A percentile compares a stretch with the other conserved stretches of the same genome.
These are phyloP conservation scores for Porphyrellus cyaneotinctus DNA, from an alignment of 768 basidiomycete genomes.

Conservation along the genomic window DNA sequence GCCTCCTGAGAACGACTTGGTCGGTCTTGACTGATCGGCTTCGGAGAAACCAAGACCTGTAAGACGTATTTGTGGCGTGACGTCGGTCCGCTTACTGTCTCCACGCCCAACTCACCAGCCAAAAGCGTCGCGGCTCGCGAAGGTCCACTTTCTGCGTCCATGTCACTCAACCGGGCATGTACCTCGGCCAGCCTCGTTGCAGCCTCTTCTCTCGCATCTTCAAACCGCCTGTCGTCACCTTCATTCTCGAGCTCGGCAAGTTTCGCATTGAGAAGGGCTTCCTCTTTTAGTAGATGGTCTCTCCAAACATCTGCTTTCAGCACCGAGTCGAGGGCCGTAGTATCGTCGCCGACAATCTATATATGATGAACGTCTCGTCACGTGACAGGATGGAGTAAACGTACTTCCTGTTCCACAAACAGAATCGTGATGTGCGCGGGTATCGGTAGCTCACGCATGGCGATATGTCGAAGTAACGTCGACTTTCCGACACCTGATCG, in stretches of 20 bases:
- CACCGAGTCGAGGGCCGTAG: slow-evolving; percentile 86
- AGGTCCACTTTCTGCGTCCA: slow-evolving; percentile 98
- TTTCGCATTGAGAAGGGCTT: slow-evolving; percentile 66
- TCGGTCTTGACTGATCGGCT: slow-evolving; percentile 77
- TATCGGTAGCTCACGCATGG: slow-evolving; percentile 91
- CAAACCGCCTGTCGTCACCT: slow-evolving; percentile 74
- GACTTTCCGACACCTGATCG: slow-evolving; percentile 87
- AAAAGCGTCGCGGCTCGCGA: slow-evolving; percentile 85
- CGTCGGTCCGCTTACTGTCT: not conserved
- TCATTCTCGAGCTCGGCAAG: slow-evolving; percentile 70
- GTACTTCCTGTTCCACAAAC: slow-evolving; percentile 96
- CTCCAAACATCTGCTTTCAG: slow-evolving; percentile 99
- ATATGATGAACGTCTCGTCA: not conserved
- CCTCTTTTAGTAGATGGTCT: slow-evolving; percentile 86
- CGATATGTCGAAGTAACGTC: slow-evolving; percentile 89
- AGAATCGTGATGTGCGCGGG: slow-evolving; percentile 94
- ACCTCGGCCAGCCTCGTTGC: slow-evolving; percentile 81
- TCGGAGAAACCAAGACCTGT: slow-evolving; percentile 89
- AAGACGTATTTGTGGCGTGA: not conserved
- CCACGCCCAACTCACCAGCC: slow-evolving; percentile 51
- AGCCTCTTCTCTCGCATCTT: slow-evolving; percentile 83
- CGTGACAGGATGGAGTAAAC: slow-evolving; percentile 7
- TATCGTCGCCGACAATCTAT: slow-evolving; percentile 91
- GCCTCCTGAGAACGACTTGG: slow-evolving; percentile 90
- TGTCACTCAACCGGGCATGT: slow-evolving; percentile 87